Evolutionary conservation across 1,284 basidiomycete species (phyloP).

Genomic region (Malassezia equina): DNA sequence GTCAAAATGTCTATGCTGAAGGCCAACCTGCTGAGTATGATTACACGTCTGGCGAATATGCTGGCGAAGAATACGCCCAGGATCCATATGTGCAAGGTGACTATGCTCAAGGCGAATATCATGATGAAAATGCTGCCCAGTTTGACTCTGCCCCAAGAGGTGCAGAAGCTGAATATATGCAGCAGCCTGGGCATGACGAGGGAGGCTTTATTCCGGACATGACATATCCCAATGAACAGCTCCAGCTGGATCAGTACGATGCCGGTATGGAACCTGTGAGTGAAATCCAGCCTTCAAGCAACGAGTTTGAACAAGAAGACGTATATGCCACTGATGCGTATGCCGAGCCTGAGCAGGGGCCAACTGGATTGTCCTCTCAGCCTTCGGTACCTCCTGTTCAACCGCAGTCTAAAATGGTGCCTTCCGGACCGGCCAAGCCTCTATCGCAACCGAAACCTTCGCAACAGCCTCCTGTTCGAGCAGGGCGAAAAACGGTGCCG

Average conservation of each 20-base stretch:
- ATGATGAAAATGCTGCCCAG: not conserved
- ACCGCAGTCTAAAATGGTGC: not conserved
- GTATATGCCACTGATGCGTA: not conserved
- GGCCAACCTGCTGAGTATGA: not conserved
- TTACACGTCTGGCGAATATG: constrained; percentile 4
- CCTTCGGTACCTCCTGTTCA: not conserved
- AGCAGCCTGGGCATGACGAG: not conserved
- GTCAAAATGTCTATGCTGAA: not conserved
- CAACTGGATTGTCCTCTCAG: not conserved
- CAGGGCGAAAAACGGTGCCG: not conserved
- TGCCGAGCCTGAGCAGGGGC: not conserved
- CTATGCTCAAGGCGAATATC: not conserved
- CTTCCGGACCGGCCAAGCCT: not conserved
- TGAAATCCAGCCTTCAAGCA: not conserved
- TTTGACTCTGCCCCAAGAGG: not conserved
- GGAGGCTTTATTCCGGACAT: not conserved
- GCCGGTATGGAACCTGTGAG: not conserved
- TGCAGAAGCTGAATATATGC: not conserved
- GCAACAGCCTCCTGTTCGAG: not conserved
- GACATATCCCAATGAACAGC: not conserved
- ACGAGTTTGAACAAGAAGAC: not conserved
- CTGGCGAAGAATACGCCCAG: not conserved
- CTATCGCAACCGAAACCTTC: not conserved
- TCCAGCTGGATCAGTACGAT: not conserved
- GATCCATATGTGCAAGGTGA: not conserved